A percentile compares a stretch with the other conserved stretches of the same genome.
These are phyloP conservation scores for Trichoderma citrinoviride DNA, from an alignment of 2,329 filamentous ascomycete genomes.

Conservation along the genomic window DNA sequence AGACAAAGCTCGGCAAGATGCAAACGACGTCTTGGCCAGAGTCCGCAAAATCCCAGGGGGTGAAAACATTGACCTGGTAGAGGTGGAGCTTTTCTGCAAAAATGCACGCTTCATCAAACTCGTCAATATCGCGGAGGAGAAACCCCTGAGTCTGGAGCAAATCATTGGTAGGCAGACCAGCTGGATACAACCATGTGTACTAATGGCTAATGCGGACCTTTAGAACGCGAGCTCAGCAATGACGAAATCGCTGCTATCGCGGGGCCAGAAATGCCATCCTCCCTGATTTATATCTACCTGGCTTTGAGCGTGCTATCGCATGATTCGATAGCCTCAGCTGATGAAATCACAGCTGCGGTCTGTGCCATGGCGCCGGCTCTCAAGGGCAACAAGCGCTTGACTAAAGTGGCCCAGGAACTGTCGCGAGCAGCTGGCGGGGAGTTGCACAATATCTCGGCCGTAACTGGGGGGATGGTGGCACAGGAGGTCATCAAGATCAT, in stretches of 20 bases:
- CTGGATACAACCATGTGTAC: conserved; percentile 30
- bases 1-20: conserved; percentile 74
- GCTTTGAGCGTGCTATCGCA: conserved; percentile 57
- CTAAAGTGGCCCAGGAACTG: conserved; percentile 61
- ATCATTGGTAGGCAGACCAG: conserved; percentile 46
- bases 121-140: conserved; percentile 56
- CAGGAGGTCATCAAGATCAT: conserved; percentile 94
- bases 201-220: conserved; percentile 15
- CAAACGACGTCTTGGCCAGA: conserved; percentile 66
- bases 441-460: conserved; percentile 85
- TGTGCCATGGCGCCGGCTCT: conserved; percentile 46
- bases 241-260: conserved; percentile 51
- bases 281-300: conserved; percentile 67
- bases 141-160: conserved; percentile 49
- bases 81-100: conserved; percentile 92
- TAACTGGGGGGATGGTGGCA: conserved; percentile 89
- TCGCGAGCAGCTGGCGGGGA: conserved; percentile 78
- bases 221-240: conserved; percentile 55
- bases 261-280: conserved; percentile 50
- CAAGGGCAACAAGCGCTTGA: conserved; percentile 48
- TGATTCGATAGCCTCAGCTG: conserved; percentile 42
- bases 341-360: conserved; percentile 53
- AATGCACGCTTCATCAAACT: conserved; percentile 91
- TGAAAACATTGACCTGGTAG: conserved; percentile 60
- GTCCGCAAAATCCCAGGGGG: conserved; percentile 54